Evolutionary conservation across 768 basidiomycete genomes (phyloP).

Genomic region (Lactarius psammicola): DNA sequence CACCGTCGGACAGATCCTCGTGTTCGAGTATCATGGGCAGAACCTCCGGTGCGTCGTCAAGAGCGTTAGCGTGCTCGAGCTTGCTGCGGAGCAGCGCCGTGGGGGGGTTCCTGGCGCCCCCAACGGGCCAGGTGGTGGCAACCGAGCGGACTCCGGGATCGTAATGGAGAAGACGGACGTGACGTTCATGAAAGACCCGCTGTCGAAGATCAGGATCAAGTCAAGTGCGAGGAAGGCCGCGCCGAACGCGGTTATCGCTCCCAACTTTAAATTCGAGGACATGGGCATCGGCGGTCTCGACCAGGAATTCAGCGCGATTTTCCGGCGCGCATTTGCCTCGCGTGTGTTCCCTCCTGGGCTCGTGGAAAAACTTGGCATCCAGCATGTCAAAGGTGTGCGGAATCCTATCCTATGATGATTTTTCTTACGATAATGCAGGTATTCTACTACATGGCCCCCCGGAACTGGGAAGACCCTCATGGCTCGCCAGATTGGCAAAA

Average conservation of each 20-base stretch:
- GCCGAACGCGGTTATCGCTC: slow-evolving; percentile 91
- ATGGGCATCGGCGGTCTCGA: slow-evolving; percentile 99
- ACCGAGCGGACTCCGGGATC: slow-evolving; percentile 55
- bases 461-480: slow-evolving; percentile 97
- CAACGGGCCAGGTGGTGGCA: no score
- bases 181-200: slow-evolving; percentile 79
- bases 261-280: slow-evolving; percentile 99
- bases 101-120: slow-evolving; percentile 33
- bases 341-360: slow-evolving; percentile 97
- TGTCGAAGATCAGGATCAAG: slow-evolving; percentile 85
- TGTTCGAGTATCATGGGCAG: slow-evolving; percentile 87
- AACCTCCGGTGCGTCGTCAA: slow-evolving; percentile 72
- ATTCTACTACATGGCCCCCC: slow-evolving; percentile 95
- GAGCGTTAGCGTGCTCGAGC: slow-evolving; percentile 56
- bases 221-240: slow-evolving; percentile 90
- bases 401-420: background rate
- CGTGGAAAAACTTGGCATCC: slow-evolving; percentile 96
- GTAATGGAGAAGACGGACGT: slow-evolving; percentile 92
- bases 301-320: slow-evolving; percentile 91
- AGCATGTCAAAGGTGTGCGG: slow-evolving; percentile 91
- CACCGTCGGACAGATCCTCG: slow-evolving; percentile 63
- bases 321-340: slow-evolving; percentile 96
- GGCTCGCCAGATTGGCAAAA: slow-evolving; percentile 98
- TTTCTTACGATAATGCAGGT: slow-evolving; percentile 44
- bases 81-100: slow-evolving; percentile 58